These are phyloP conservation scores for Candida nitratophila DNA, from an alignment of 805 yeast genomes.

Conservation along the genomic window DNA sequence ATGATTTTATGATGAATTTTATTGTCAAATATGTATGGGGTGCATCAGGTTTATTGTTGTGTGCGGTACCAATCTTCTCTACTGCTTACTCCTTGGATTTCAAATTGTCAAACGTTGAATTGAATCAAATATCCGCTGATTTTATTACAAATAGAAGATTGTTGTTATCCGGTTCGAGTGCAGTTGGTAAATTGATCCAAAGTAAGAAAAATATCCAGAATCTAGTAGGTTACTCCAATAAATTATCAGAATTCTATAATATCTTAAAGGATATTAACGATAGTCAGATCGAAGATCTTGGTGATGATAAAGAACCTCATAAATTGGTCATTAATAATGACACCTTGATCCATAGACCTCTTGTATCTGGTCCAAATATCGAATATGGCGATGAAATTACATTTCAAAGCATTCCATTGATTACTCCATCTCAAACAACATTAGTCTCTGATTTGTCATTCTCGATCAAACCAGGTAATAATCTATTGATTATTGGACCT, in stretches of 20 bases:
- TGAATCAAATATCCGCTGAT: constrained; percentile 53
- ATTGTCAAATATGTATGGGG: constrained; percentile 93
- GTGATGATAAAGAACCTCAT: no score
- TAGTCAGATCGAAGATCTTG: background rate
- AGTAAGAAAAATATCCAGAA: constrained; percentile 81
- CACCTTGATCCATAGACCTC: constrained; percentile 16
- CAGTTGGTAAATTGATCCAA: constrained; percentile 80
- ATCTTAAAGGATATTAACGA: constrained; percentile 45
- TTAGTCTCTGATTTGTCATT: constrained; percentile 62
- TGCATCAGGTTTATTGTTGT: constrained; percentile 82
- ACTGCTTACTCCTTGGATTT: constrained; percentile 27
- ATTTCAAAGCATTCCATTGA: constrained; percentile 69
- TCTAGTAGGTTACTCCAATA: constrained; percentile 71
- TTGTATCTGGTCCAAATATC: constrained; percentile 26
- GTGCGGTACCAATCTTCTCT: constrained; percentile 80
- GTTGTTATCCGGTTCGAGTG: constrained; percentile 76
- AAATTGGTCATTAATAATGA: no score
- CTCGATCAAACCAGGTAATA: constrained; percentile 73
- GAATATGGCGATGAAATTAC: constrained; percentile 53
- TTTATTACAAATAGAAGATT: constrained; percentile 85
- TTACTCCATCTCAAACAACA: constrained; percentile 78
- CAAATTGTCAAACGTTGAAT: constrained; percentile 33
- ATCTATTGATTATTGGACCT: constrained; percentile 87
- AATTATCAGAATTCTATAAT: constrained; percentile 65
- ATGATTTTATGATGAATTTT: constrained; percentile 81